Conservation (phyloP, 306 rosid species). For the Inga leiocalycina region DNA sequence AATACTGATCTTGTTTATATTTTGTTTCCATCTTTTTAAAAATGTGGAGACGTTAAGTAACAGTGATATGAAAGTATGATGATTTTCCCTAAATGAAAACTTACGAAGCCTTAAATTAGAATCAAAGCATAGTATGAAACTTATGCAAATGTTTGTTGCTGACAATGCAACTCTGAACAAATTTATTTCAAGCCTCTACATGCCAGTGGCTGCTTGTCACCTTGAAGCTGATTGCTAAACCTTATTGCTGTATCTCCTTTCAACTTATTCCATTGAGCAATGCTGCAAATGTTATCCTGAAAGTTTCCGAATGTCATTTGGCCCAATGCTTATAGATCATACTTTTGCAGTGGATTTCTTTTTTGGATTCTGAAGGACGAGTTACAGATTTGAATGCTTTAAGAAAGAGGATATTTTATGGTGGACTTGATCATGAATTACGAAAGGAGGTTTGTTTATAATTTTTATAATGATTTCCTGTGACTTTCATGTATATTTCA, state of each 20-base stretch:
- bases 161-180: not conserved
- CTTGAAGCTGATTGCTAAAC: not conserved
- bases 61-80: not conserved
- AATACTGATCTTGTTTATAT: not conserved
- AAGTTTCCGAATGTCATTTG: slow-evolving; percentile 17
- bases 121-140: not conserved
- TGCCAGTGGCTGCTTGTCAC: not conserved
- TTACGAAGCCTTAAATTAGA: not conserved
- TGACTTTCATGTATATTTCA: not conserved
- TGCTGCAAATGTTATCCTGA: not conserved
- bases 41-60: not conserved
- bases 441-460: slow-evolving; percentile 71
- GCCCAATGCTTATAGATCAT: slow-evolving; percentile 21
- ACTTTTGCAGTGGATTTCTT: slow-evolving; percentile 70
- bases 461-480: not conserved
- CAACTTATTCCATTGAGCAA: not conserved
- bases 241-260: not conserved
- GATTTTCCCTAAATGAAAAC: not conserved
- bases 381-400: slow-evolving; percentile 71
- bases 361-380: slow-evolving; percentile 93
- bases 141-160: not conserved
- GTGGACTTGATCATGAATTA: slow-evolving; percentile 86
- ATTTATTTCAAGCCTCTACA: not conserved
- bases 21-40: not conserved
- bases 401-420: slow-evolving; percentile 92